A percentile compares a stretch with the other conserved stretches of the same genome.
phyloP scores from a whole-genome alignment of 352 stramenopile genomes.

The Phytophthora pistaciae region DNA sequence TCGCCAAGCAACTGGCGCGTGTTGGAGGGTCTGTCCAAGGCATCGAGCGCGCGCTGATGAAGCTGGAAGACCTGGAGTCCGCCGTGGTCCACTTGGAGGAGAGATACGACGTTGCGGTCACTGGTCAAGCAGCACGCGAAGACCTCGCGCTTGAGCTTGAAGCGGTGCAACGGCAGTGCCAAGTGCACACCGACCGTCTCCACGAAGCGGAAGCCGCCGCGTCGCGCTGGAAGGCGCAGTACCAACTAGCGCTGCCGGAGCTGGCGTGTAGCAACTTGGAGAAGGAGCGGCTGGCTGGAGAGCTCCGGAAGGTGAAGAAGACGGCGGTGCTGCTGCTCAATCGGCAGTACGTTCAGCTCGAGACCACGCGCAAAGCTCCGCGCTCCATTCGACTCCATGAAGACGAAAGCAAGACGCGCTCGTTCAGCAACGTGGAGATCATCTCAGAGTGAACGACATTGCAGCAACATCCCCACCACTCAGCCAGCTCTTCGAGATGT shows the following conservation, averaged over 20 bases:
- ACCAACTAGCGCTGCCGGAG: conserved; percentile 19
- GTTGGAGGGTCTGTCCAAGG: conserved; percentile 24
- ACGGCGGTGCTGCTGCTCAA: conserved; percentile 33
- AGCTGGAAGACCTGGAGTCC: conserved; percentile 34
- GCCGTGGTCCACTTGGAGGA: conserved; percentile 9
- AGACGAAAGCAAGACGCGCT: conserved; percentile 26
- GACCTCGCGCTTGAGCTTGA: conserved; percentile 15
- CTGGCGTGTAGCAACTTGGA: conserved; percentile 23
- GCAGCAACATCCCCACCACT: background rate
- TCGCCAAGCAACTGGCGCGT: conserved; percentile 27
- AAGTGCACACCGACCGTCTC: conserved; percentile 16
- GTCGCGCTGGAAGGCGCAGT: conserved; percentile 30
- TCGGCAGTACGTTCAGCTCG: conserved; percentile 23
- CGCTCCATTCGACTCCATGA: background rate
- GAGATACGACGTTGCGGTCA: conserved; percentile 6
- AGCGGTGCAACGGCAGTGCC: conserved; percentile 6
- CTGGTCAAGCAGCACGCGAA: conserved; percentile 5
- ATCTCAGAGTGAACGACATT: too few species aligned
- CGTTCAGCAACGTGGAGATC: conserved; percentile 20
- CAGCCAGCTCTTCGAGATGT: background rate
- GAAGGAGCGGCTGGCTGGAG: conserved; percentile 18
- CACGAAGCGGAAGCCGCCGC: conserved; percentile 20
- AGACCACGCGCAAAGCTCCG: conserved; percentile 2
- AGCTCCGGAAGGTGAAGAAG: conserved; percentile 39
- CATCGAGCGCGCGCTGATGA: conserved; percentile 38